Percentiles rank a stretch among this genome's conserved stretches.
Evolutionary conservation across 2,329 filamentous ascomycete species (phyloP).

Genomic region (Gnomoniopsis sp.): DNA sequence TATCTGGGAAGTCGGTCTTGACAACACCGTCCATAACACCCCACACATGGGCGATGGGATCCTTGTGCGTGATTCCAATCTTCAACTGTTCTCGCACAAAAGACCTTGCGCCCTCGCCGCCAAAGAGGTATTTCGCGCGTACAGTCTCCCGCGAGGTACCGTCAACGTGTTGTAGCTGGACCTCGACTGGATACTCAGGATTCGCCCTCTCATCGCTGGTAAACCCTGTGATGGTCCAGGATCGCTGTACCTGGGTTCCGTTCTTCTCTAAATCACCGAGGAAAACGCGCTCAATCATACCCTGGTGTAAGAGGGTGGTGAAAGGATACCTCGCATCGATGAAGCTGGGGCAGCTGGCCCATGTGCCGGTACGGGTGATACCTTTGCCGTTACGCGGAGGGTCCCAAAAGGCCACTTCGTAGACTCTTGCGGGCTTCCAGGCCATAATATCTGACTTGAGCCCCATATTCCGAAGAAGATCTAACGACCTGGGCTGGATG

Average conservation of each 20-base stretch:
- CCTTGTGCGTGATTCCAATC: slow-evolving; percentile 69
- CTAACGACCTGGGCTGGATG: slow-evolving; percentile 85
- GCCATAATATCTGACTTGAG: slow-evolving; percentile 86
- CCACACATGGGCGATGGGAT: slow-evolving; percentile 70
- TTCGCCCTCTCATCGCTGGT: slow-evolving; percentile 53
- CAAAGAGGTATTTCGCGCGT: slow-evolving; percentile 66
- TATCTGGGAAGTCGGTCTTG: slow-evolving; percentile 72
- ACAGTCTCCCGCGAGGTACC: slow-evolving; percentile 65
- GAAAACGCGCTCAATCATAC: slow-evolving; percentile 67
- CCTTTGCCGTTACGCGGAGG: slow-evolving; percentile 51
- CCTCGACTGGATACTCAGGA: slow-evolving; percentile 73
- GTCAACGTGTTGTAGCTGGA: slow-evolving; percentile 73
- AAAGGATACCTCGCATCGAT: slow-evolving; percentile 70
- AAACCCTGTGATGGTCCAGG: slow-evolving; percentile 63
- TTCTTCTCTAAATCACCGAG: slow-evolving; percentile 63
- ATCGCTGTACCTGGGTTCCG: slow-evolving; percentile 57
- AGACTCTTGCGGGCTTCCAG: slow-evolving; percentile 82
- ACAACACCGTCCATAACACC: slow-evolving; percentile 74
- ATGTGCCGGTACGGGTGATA: slow-evolving; percentile 66
- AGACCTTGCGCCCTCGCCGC: slow-evolving; percentile 68
- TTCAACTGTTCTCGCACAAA: slow-evolving; percentile 61
- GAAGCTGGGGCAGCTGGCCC: slow-evolving; percentile 86
- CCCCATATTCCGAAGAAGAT: slow-evolving; percentile 85
- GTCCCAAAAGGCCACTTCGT: slow-evolving; percentile 72
- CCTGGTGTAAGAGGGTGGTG: slow-evolving; percentile 69